A percentile compares a stretch with the other conserved stretches of the same genome.
Conservation (phyloP, 768 basidiomycete species). For the Rhizopogon vinicolor region DNA sequence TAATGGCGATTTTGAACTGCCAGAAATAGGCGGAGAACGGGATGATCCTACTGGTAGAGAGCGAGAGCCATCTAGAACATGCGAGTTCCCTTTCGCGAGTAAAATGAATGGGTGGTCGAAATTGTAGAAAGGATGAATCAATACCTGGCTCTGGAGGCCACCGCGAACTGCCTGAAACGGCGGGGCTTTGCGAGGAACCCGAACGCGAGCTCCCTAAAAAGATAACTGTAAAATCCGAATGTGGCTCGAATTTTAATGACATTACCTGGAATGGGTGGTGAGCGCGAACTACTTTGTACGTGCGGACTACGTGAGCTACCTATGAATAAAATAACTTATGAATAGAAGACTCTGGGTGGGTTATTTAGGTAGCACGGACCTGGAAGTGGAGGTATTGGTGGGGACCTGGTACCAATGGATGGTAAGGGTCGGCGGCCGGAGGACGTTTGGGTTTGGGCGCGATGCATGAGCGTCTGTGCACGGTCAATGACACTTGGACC, state of each 20-base stretch:
- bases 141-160: not conserved
- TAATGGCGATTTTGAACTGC: not conserved
- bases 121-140: not conserved
- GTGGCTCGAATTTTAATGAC: not conserved
- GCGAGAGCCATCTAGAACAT: not conserved
- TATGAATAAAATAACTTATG: not conserved
- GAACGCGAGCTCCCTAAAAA: not conserved
- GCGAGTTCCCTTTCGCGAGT: not conserved
- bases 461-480: not conserved
- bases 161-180: not conserved
- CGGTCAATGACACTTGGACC: not conserved
- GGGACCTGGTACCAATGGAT: conserved; percentile 3
- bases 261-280: not conserved
- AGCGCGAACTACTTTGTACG: not conserved
- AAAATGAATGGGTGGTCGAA: not conserved
- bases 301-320: not conserved
- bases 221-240: not conserved
- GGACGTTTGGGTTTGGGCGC: conserved; percentile 12
- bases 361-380: not conserved
- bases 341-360: not conserved
- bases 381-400: not conserved
- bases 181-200: not conserved
- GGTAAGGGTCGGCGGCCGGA: conserved; percentile 25
- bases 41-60: not conserved
- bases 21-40: not conserved